Base-by-base conservation (phyloP, 805 yeast genomes). In the Priceomyces carsonii region DNA sequence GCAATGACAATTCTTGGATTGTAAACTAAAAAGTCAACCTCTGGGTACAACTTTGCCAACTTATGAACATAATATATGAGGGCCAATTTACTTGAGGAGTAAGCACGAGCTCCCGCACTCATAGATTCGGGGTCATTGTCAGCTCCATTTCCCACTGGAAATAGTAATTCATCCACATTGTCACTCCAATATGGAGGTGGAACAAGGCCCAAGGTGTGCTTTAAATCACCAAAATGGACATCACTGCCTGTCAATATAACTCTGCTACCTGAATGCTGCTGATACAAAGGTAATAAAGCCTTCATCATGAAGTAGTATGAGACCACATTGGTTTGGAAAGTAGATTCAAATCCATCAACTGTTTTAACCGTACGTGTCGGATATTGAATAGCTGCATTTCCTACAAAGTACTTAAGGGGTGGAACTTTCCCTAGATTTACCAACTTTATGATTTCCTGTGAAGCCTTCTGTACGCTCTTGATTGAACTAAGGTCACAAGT, bases 161-260 rank as follows among this genome's bases (percentile, higher is more conserved):
- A 6, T 14, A 29, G 10, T 15, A 26, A 17, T 13, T 26, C 29
- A 13, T 26, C 29, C 5, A 26, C 9, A 13, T 26, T 16, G 10
- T 28, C 31, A 19, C 29, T 17, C 40, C 40, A 37, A 27, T 28
- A 27, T 4, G 35, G 40, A 15, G 22, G 8, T 10, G 36, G 40
- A 15, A 28, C 23, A 4, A 6, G 4, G 6, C 33, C 33, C 12
- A 24, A 12, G 25, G n/a, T 29, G 18, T 31, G 35, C 23, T 31
- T 30, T 18, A 18, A 5, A 26, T 35, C 39, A 16, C 28, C 33
- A 13, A 13, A 35, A 31, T 36, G 39, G 18, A 18, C 39, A 26
- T 31, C 32, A 24, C 35, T 31, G n/a, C 39, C 39, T 10, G 39
- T 36, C 5, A 36, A 22, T 17, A 36, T 31, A n/a, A 36, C 29